Evolutionary conservation across 441 rosid genomes (phyloP).

Genomic region (Bruguiera hainesii): DNA sequence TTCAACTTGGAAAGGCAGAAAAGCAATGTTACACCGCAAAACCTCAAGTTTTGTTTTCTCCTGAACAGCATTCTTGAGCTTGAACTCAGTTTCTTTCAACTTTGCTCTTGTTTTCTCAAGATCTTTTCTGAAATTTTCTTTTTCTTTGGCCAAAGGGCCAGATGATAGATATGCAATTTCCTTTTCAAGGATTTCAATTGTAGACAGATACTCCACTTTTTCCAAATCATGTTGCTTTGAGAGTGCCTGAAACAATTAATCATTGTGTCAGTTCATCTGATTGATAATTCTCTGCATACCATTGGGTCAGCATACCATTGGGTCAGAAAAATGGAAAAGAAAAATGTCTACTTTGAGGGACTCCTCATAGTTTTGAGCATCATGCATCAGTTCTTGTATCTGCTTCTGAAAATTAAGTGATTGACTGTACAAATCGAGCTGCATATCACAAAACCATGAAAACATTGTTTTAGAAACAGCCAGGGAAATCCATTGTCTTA

Average conservation of each 20-base stretch:
- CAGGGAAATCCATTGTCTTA: neutral
- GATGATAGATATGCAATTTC: conserved; percentile 62
- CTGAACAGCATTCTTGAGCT: conserved; percentile 78
- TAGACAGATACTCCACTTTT: conserved; percentile 48
- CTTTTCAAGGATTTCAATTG: conserved; percentile 67
- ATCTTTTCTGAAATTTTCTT: conserved; percentile 76
- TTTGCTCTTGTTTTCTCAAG: conserved; percentile 73
- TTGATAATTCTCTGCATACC: conserved; percentile 10
- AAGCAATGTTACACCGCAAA: conserved; percentile 8
- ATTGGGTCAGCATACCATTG: conserved; percentile 12
- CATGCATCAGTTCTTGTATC: conserved; percentile 42
- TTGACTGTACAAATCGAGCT: conserved; percentile 47
- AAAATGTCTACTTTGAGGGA: conserved; percentile 39
- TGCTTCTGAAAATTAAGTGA: conserved; percentile 50
- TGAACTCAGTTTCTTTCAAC: conserved; percentile 83
- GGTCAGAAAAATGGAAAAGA: conserved; percentile 5
- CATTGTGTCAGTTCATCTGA: neutral
- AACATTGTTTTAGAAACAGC: neutral
- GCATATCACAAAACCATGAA: conserved; percentile 16
- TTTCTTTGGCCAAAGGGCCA: conserved; percentile 67
- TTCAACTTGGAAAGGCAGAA: conserved; percentile 11
- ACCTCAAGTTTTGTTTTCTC: conserved; percentile 99
- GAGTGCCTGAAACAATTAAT: conserved; percentile 45
- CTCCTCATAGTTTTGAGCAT: conserved; percentile 47
- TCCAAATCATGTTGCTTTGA: conserved; percentile 52